Conservation (phyloP, 805 yeast species). For the Schwanniomyces pseudopolymorphus region DNA sequence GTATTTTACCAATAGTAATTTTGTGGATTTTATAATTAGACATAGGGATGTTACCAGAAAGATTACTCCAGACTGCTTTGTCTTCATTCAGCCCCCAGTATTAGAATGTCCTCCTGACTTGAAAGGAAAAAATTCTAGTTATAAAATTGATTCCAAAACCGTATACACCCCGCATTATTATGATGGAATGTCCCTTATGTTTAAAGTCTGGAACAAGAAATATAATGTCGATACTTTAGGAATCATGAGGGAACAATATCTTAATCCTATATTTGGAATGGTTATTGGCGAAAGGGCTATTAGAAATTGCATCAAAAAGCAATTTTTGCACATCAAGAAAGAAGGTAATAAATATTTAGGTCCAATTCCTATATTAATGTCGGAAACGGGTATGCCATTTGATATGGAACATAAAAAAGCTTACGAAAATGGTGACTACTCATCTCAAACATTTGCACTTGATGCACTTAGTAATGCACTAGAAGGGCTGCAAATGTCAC, state of each 20-base stretch:
- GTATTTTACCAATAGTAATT: slow-evolving; percentile 63
- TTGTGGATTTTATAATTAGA: slow-evolving; percentile 57
- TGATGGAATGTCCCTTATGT: slow-evolving; percentile 92
- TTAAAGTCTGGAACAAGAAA: slow-evolving; percentile 79
- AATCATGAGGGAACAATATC: slow-evolving; percentile 73
- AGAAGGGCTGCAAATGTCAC: slow-evolving; percentile 70
- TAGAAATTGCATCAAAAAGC: slow-evolving; percentile 66
- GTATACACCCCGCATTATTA: slow-evolving; percentile 88
- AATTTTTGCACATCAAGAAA: slow-evolving; percentile 60
- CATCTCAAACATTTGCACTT: slow-evolving; percentile 74
- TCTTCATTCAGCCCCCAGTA: slow-evolving; percentile 81
- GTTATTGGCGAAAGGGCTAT: slow-evolving; percentile 83
- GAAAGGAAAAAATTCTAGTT: slow-evolving; percentile 40
- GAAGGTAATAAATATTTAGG: slow-evolving; percentile 72
- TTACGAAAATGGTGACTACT: slow-evolving; percentile 62
- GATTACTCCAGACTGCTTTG: slow-evolving; percentile 44
- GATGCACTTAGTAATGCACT: slow-evolving; percentile 81
- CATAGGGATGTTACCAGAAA: slow-evolving; percentile 52
- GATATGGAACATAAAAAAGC: slow-evolving; percentile 87
- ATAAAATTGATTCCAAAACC: slow-evolving; percentile 60
- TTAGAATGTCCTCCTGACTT: slow-evolving; percentile 72
- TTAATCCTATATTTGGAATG: slow-evolving; percentile 68
- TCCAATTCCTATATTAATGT: slow-evolving; percentile 69
- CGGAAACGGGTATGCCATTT: slow-evolving; percentile 97
- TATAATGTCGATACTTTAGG: slow-evolving; percentile 91